Percentiles rank a stretch among this genome's conserved stretches.
Evolutionary conservation across 2,329 filamentous ascomycete genomes (phyloP).

Genomic region (Penicillium psychrosexuale): DNA sequence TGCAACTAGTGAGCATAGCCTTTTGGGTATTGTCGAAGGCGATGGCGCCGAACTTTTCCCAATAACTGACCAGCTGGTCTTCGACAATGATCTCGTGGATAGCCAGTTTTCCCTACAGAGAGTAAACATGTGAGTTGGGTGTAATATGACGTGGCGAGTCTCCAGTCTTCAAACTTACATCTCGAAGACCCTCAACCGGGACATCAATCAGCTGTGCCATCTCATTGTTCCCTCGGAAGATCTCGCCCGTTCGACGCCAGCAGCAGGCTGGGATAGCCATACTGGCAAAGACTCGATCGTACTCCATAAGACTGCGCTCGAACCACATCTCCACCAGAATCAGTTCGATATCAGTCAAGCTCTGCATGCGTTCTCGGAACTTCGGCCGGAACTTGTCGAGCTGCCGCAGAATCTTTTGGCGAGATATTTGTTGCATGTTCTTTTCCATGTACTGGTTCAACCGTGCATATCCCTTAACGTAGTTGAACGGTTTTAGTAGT

Average conservation of each 20-base stretch:
- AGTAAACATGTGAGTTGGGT: background rate
- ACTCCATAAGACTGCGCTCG: slow-evolving; percentile 92
- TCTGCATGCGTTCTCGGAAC: slow-evolving; percentile 92
- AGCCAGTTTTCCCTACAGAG: slow-evolving; percentile 76
- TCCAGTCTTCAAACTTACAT: slow-evolving; percentile 59
- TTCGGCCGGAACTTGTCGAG: slow-evolving; percentile 91
- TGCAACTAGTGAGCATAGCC: slow-evolving; percentile 89
- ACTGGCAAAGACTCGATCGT: slow-evolving; percentile 95
- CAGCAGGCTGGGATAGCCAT: slow-evolving; percentile 99
- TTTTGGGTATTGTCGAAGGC: slow-evolving; percentile 94
- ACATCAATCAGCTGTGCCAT: slow-evolving; percentile 97
- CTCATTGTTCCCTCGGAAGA: slow-evolving; percentile 95
- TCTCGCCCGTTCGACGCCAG: slow-evolving; percentile 94
- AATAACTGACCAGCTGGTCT: slow-evolving; percentile 92
- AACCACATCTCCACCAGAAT: slow-evolving; percentile 99
- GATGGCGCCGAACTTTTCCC: slow-evolving; percentile 98
- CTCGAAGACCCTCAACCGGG: slow-evolving; percentile 82
- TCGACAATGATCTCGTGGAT: slow-evolving; percentile 95
- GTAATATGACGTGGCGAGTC: background rate
- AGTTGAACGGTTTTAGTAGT: slow-evolving; percentile 94
- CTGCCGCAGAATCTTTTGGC: slow-evolving; percentile 87
- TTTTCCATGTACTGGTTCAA: slow-evolving; percentile 88
- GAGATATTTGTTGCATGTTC: slow-evolving; percentile 75
- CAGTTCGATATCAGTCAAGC: slow-evolving; percentile 87
- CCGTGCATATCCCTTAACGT: slow-evolving; percentile 90